phyloP scores from a whole-genome alignment of 1,284 basidiomycete species.

The Rhodotorula sp. region DNA sequence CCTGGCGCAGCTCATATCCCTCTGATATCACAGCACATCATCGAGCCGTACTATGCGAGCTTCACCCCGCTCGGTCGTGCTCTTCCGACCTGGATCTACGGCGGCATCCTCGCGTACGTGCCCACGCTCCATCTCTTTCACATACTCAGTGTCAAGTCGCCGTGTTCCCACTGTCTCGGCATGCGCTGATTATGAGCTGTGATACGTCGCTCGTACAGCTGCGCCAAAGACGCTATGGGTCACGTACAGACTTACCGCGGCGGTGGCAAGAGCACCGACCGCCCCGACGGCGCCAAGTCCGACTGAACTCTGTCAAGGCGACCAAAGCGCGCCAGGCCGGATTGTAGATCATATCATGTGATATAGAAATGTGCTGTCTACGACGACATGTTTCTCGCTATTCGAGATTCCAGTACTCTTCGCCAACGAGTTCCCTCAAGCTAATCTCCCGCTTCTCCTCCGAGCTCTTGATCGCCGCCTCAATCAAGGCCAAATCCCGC shows the following conservation, averaged over 20 bases:
- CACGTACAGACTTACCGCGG: background rate
- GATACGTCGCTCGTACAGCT: background rate
- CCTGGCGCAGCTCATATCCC: too few relatives aligned
- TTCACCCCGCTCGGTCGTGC: slow-evolving; percentile 60
- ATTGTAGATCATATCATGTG: too few relatives aligned
- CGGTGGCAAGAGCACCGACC: too few relatives aligned
- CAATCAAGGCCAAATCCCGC: slow-evolving; percentile 37
- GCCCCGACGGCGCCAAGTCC: background rate
- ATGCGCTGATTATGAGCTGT: too few relatives aligned
- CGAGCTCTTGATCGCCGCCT: slow-evolving; percentile 33
- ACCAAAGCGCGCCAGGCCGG: too few relatives aligned
- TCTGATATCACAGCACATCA: too few relatives aligned
- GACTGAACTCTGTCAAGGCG: background rate
- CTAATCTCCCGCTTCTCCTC: slow-evolving; percentile 7
- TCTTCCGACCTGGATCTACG: slow-evolving; percentile 69
- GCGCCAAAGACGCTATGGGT: slow-evolving; percentile 22
- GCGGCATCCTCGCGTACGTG: slow-evolving; percentile 46
- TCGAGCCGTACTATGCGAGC: slow-evolving; percentile 66
- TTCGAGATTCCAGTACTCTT: slow-evolving; percentile 2
- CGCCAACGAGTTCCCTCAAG: slow-evolving; percentile 18
- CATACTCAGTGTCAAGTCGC: too few relatives aligned
- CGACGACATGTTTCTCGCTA: background rate
- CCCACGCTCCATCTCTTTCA: background rate
- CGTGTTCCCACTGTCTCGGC: too few relatives aligned
- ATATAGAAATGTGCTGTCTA: background rate